These are phyloP conservation scores for Aspergillus brunneoviolaceus DNA, from an alignment of 2,329 filamentous ascomycete species.

Conservation along the genomic window DNA sequence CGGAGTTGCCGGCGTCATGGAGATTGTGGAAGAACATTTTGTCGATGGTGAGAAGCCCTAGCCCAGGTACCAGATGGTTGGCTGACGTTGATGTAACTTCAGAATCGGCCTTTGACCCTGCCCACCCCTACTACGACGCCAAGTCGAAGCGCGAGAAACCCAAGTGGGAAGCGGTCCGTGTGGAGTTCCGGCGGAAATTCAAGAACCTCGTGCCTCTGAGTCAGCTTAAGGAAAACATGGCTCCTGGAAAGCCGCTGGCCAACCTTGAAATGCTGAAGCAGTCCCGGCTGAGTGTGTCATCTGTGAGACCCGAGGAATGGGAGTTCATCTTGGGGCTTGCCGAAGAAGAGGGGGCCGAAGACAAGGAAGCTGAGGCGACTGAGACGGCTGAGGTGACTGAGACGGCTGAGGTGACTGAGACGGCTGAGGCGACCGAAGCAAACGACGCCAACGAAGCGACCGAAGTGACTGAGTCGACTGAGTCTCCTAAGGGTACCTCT, in stretches of 20 bases:
- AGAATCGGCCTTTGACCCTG: conserved; percentile 70
- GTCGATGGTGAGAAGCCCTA: conserved; percentile 63
- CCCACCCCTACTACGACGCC: conserved; percentile 79
- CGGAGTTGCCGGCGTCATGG: conserved; percentile 83
- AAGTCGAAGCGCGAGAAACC: conserved; percentile 68
- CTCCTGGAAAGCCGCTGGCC: conserved; percentile 58
- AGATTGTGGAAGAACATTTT: conserved; percentile 80
- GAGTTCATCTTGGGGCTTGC: conserved; percentile 48
- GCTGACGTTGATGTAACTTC: conserved; percentile 13
- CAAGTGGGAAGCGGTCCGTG: conserved; percentile 87
- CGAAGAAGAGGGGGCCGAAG: conserved; percentile 29
- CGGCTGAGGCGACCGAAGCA: neutral
- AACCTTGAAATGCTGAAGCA: conserved; percentile 82
- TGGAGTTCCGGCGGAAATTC: conserved; percentile 84
- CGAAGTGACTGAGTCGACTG: neutral
- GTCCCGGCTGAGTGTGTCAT: conserved; percentile 73
- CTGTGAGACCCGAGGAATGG: conserved; percentile 50
- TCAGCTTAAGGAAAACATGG: conserved; percentile 66
- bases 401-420: neutral
- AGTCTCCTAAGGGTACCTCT: conserved; percentile 7
- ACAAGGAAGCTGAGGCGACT: conserved; percentile 5
- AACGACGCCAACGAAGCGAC: neutral
- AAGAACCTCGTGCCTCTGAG: conserved; percentile 66
- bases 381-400: neutral
- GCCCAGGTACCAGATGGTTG: neutral